phyloP scores from a whole-genome alignment of 768 basidiomycete species.

The Hypholoma sublateritium region DNA sequence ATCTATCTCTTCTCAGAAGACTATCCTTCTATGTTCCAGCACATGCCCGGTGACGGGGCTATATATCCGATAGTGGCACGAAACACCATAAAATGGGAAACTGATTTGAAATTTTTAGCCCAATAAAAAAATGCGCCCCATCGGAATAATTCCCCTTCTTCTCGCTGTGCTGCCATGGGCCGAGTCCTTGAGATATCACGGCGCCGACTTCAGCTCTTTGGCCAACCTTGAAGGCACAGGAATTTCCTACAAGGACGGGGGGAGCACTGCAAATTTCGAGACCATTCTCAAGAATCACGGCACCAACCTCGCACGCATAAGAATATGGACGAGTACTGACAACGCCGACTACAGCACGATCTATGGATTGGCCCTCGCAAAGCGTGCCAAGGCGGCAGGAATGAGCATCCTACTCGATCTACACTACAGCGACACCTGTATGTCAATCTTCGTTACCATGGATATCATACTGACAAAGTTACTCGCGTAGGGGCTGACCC shows the following conservation, averaged over 20 bases:
- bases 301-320: conserved; percentile 55
- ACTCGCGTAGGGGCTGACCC: conserved; percentile 57
- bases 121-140: conserved; percentile 22
- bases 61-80: neutral
- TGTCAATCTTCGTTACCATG: conserved; percentile 13
- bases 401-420: conserved; percentile 56
- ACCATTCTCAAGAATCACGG: conserved; percentile 54
- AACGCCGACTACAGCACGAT: conserved; percentile 46
- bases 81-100: neutral
- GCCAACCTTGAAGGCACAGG: conserved; percentile 52
- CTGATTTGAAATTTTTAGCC: neutral
- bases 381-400: conserved; percentile 54
- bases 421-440: conserved; percentile 67
- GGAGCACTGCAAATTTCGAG: conserved; percentile 38
- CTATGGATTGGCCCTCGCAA: conserved; percentile 53
- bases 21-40: neutral
- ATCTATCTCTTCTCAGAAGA: neutral
- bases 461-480: neutral
- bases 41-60: neutral
- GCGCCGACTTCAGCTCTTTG: conserved; percentile 58
- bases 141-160: conserved; percentile 10
- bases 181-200: conserved; percentile 45
- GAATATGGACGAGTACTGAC: conserved; percentile 64
- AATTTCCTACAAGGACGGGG: conserved; percentile 40
- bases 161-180: conserved; percentile 18